Evolutionary conservation across 495 filamentous ascomycete genomes (phyloP).

Genomic region (Venustampulla echinocandica): DNA sequence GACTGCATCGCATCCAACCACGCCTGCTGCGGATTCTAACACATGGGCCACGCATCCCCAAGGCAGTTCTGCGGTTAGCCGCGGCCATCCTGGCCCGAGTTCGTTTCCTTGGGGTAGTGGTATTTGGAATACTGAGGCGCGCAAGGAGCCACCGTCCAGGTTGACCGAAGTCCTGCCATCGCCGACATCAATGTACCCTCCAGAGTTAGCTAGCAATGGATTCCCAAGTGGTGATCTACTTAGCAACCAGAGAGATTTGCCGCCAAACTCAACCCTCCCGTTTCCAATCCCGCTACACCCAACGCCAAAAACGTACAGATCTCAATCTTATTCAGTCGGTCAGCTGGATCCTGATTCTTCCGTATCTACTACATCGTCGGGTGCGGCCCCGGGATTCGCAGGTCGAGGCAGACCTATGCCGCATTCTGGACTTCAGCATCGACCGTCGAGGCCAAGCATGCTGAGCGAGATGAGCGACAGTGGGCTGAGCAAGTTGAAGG

Average conservation of each 20-base stretch:
- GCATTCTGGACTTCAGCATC: slow-evolving; percentile 63
- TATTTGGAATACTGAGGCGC: slow-evolving; percentile 66
- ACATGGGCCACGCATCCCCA: slow-evolving; percentile 53
- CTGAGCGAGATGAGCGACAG: slow-evolving; percentile 70
- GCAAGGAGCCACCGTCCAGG: slow-evolving; percentile 66
- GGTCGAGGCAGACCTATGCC: slow-evolving; percentile 46
- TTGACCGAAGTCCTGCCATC: slow-evolving; percentile 70
- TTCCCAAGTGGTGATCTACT: slow-evolving; percentile 36
- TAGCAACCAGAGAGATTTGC: slow-evolving; percentile 33
- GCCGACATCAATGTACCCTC: slow-evolving; percentile 57
- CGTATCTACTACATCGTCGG: slow-evolving; percentile 26
- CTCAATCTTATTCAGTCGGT: slow-evolving; percentile 93
- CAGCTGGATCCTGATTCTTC: slow-evolving; percentile 71
- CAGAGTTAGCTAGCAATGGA: slow-evolving; percentile 33
- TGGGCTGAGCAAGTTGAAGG: slow-evolving; percentile 67
- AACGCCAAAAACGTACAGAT: slow-evolving; percentile 85
- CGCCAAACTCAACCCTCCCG: slow-evolving; percentile 58
- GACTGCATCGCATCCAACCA: slow-evolving; percentile 64
- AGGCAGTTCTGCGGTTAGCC: slow-evolving; percentile 41
- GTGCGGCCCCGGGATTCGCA: slow-evolving; percentile 35
- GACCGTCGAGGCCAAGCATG: slow-evolving; percentile 79
- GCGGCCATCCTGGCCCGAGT: slow-evolving; percentile 42
- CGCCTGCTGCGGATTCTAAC: slow-evolving; percentile 60
- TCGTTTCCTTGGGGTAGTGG: slow-evolving; percentile 67
- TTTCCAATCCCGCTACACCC: slow-evolving; percentile 88